These are phyloP conservation scores for Yamadazyma conglobata DNA, from an alignment of 1,139 yeast genomes.

Conservation along the genomic window DNA sequence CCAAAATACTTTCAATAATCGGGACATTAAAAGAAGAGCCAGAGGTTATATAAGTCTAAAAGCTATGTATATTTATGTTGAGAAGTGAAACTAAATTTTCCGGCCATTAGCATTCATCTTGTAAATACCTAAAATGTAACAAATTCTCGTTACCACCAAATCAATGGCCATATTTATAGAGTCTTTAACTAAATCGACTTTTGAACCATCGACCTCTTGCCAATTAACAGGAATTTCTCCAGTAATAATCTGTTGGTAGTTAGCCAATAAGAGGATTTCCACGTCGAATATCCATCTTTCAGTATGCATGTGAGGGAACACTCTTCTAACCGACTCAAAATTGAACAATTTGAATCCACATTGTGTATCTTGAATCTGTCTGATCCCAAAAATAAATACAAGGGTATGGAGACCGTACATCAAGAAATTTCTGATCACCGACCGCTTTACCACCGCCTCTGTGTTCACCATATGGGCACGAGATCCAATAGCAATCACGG, in stretches of 20 bases:
- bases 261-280: constrained; percentile 79
- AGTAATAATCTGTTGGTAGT: constrained; percentile 62
- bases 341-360: constrained; percentile 96
- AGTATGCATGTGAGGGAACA: constrained; percentile 91
- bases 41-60: background rate
- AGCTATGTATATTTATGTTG: too few relatives aligned
- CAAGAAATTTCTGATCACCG: constrained; percentile 80
- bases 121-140: constrained; percentile 82
- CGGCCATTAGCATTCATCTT: too few relatives aligned
- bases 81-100: too few relatives aligned
- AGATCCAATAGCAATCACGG: constrained; percentile 83
- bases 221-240: constrained; percentile 85
- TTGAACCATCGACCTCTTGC: constrained; percentile 97
- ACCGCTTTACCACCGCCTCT: constrained; percentile 92
- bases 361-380: constrained; percentile 86
- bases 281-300: constrained; percentile 99
- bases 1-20: too few relatives aligned
- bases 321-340: constrained; percentile 53
- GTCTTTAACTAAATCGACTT: constrained; percentile 88
- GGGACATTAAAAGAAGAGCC: too few relatives aligned
- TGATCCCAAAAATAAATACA: constrained; percentile 83
- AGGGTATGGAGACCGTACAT: constrained; percentile 91
- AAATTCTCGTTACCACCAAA: constrained; percentile 83
- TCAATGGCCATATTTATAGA: constrained; percentile 95
- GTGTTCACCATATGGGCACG: constrained; percentile 96